Evolutionary conservation across 345 rosid genomes (phyloP).

Genomic region (Angophora floribunda): DNA sequence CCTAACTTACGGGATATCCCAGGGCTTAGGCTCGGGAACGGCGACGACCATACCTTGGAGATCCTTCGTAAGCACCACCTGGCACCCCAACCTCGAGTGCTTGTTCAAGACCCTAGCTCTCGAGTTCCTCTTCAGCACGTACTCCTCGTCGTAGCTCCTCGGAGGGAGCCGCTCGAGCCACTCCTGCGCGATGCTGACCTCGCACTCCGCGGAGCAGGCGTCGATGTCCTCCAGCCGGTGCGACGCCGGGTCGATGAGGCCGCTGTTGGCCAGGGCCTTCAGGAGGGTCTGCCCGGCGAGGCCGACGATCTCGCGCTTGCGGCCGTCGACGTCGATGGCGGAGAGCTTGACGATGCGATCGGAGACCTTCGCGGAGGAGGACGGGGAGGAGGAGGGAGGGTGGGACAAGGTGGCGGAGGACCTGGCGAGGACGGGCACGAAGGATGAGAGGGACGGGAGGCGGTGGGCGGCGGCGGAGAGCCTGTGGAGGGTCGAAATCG

Average conservation of each 20-base stretch:
- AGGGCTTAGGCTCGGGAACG: slow-evolving; percentile 91
- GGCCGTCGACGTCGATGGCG: slow-evolving; percentile 72
- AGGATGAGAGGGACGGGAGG: slow-evolving; percentile 28
- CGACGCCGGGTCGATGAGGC: slow-evolving; percentile 85
- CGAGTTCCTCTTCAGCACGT: slow-evolving; percentile 70
- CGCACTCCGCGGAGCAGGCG: slow-evolving; percentile 98
- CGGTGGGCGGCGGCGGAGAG: slow-evolving; percentile 62
- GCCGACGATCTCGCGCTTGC: slow-evolving; percentile 65
- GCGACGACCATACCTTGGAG: slow-evolving; percentile 99
- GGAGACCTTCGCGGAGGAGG: slow-evolving; percentile 55
- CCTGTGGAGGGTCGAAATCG: slow-evolving; percentile 35
- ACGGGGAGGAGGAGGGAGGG: slow-evolving; percentile 15
- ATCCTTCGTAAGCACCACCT: slow-evolving; percentile 63
- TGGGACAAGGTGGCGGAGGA: slow-evolving; percentile 42
- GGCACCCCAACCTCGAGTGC: slow-evolving; percentile 89
- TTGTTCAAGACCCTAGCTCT: slow-evolving; percentile 80
- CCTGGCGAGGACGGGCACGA: slow-evolving; percentile 22
- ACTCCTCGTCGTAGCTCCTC: slow-evolving; percentile 91
- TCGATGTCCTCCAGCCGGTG: slow-evolving; percentile 95
- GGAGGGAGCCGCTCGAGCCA: slow-evolving; percentile 86
- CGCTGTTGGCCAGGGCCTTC: slow-evolving; percentile 56
- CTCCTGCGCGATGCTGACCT: slow-evolving; percentile 95
- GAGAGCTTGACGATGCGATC: slow-evolving; percentile 87
- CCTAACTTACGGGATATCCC: slow-evolving; percentile 78
- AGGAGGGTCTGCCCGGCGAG: slow-evolving; percentile 90